phyloP scores from a whole-genome alignment of 129 eudicot genomes.

The Centrapalus pauciflorus region DNA sequence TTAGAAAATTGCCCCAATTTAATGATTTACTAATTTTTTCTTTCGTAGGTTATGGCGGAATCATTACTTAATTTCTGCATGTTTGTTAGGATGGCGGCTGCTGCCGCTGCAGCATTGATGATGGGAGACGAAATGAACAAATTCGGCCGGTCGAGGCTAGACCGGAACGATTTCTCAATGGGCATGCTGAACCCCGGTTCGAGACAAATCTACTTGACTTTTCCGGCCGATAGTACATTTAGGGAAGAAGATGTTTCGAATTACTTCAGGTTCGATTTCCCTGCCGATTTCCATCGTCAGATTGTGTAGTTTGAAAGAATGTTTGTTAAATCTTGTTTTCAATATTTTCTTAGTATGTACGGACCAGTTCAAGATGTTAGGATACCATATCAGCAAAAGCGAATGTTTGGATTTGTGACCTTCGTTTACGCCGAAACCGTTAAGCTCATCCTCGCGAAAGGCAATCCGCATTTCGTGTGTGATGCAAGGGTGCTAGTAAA shows the following conservation, averaged over 20 bases:
- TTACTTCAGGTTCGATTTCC: constrained; percentile 50
- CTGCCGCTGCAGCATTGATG: constrained; percentile 45
- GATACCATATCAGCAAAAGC: constrained; percentile 81
- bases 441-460: constrained; percentile 70
- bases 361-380: constrained; percentile 93
- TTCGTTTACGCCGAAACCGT: constrained; percentile 75
- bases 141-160: constrained; percentile 33
- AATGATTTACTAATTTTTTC: neutral
- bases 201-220: constrained; percentile 77
- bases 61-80: neutral
- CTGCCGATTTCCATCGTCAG: neutral
- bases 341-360: constrained; percentile 37
- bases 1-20: neutral
- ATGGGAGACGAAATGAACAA: constrained; percentile 53
- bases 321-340: neutral
- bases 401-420: constrained; percentile 82
- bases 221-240: constrained; percentile 81
- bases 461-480: constrained; percentile 85
- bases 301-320: neutral
- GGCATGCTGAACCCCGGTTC: constrained; percentile 64
- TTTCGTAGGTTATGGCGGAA: neutral
- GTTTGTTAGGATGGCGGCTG: constrained; percentile 30
- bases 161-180: constrained; percentile 45
- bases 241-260: constrained; percentile 77
- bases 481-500: constrained; percentile 78